These are phyloP conservation scores for Blastobotrys apis DNA, from an alignment of 1,139 yeast genomes.

Conservation along the genomic window DNA sequence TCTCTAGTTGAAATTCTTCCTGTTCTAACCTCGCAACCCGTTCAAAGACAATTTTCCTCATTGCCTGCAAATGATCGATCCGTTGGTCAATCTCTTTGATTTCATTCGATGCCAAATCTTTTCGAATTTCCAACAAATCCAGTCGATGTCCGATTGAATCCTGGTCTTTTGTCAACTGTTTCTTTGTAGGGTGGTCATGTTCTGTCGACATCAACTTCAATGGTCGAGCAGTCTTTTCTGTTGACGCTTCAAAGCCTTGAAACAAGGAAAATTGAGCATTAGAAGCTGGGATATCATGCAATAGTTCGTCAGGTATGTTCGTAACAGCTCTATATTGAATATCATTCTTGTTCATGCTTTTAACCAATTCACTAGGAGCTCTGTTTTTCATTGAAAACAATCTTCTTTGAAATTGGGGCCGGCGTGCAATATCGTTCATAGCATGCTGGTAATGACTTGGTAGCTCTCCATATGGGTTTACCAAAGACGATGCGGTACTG, in stretches of 20 bases:
- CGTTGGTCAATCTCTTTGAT: slow-evolving; percentile 57
- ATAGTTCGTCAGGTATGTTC: slow-evolving; percentile 53
- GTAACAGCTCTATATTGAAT: slow-evolving; percentile 37
- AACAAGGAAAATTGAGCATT: slow-evolving; percentile 46
- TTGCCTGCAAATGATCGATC: slow-evolving; percentile 46
- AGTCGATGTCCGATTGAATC: slow-evolving; percentile 44
- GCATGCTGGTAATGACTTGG: slow-evolving; percentile 46
- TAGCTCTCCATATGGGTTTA: slow-evolving; percentile 38
- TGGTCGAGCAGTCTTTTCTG: neutral
- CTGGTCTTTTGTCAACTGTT: slow-evolving; percentile 38
- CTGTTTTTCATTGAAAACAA: slow-evolving; percentile 36
- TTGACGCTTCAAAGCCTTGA: slow-evolving; percentile 62
- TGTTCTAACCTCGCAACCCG: slow-evolving; percentile 56
- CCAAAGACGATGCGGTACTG: slow-evolving; percentile 37
- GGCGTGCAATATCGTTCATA: slow-evolving; percentile 42
- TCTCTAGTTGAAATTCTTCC: slow-evolving; percentile 52
- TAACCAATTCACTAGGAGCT: slow-evolving; percentile 42
- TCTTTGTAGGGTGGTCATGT: slow-evolving; percentile 23
- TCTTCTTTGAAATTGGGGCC: slow-evolving; percentile 37
- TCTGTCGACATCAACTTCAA: slow-evolving; percentile 22
- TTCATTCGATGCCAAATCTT: slow-evolving; percentile 60
- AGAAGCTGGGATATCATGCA: slow-evolving; percentile 46
- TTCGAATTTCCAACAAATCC: slow-evolving; percentile 55
- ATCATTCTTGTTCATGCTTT: slow-evolving; percentile 27
- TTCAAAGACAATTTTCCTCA: slow-evolving; percentile 52